Conservation (phyloP, 148 eudicot genomes). For the Gaultheria prostrata region DNA sequence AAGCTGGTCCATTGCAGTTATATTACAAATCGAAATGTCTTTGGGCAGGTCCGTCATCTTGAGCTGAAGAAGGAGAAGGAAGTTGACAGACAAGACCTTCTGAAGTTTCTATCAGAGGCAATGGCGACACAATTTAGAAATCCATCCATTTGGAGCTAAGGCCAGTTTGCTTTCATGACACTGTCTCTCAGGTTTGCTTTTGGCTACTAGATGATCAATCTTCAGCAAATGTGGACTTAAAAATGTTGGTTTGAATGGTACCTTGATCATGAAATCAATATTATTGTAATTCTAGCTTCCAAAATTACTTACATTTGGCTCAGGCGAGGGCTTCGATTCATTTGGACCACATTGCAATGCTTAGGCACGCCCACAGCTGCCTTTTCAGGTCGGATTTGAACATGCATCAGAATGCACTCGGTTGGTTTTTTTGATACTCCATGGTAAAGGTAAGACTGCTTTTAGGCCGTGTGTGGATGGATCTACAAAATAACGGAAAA, state of each 20-base stretch:
- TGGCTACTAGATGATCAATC: neutral
- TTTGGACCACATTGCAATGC: neutral
- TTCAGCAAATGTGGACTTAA: neutral
- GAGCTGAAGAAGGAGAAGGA: constrained; percentile 83
- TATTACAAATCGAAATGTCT: neutral
- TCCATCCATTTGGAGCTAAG: constrained; percentile 72
- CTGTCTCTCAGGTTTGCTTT: constrained; percentile 9
- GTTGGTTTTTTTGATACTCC: neutral
- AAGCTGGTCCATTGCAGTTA: neutral
- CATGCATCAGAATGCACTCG: neutral
- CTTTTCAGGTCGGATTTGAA: neutral
- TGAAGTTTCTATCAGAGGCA: constrained; percentile 69
- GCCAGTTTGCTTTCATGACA: neutral
- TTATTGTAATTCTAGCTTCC: neutral
- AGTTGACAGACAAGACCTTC: constrained; percentile 57
- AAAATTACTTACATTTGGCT: neutral
- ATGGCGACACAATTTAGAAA: constrained; percentile 77
- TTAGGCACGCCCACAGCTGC: neutral
- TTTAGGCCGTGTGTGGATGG: neutral
- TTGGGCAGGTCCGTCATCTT: constrained; percentile 81
- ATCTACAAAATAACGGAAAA: neutral
- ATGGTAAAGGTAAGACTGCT: neutral
- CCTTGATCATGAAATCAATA: neutral
- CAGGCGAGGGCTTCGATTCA: constrained; percentile 9
- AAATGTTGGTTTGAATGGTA: neutral